A percentile compares a stretch with the other conserved stretches of the same genome.
Evolutionary conservation across 768 basidiomycete species (phyloP).

Genomic region (Tremella fuciformis): DNA sequence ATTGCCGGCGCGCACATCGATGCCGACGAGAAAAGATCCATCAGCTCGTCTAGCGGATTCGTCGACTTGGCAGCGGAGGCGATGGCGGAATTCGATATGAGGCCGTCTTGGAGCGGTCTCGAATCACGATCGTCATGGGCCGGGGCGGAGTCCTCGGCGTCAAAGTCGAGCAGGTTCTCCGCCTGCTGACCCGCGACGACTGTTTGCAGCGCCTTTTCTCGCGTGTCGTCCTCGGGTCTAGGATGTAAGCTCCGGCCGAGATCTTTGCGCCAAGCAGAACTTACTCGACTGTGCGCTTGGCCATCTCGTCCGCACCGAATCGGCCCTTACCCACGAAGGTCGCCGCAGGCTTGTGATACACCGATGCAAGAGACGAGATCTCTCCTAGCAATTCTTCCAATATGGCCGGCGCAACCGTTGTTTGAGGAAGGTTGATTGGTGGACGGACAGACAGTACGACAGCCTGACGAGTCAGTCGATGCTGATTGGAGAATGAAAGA

Average conservation of each 20-base stretch:
- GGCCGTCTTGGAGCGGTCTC: conserved; percentile 7
- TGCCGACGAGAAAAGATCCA: conserved; percentile 76
- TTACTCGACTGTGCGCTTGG: conserved; percentile 44
- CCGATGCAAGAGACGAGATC: conserved; percentile 82
- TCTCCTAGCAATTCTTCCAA: conserved; percentile 89
- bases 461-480: conserved; percentile 54
- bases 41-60: conserved; percentile 89
- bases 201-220: conserved; percentile 81
- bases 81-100: conserved; percentile 35
- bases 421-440: conserved; percentile 87
- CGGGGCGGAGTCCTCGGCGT: conserved; percentile 63
- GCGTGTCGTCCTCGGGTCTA: conserved; percentile 69
- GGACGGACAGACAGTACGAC: conserved; percentile 90
- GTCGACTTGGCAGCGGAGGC: conserved; percentile 65
- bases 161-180: conserved; percentile 93
- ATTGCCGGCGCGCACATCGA: conserved; percentile 34
- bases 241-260: neutral
- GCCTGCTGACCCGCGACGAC: conserved; percentile 87
- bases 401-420: conserved; percentile 79
- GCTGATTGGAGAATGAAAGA: neutral
- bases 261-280: conserved; percentile 11
- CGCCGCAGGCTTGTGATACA: conserved; percentile 94
- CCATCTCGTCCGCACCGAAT: conserved; percentile 57
- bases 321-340: conserved; percentile 93
- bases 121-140: conserved; percentile 7